These are phyloP conservation scores for Bipolaris oryzae DNA, from an alignment of 2,329 filamentous ascomycete genomes.

Conservation along the genomic window DNA sequence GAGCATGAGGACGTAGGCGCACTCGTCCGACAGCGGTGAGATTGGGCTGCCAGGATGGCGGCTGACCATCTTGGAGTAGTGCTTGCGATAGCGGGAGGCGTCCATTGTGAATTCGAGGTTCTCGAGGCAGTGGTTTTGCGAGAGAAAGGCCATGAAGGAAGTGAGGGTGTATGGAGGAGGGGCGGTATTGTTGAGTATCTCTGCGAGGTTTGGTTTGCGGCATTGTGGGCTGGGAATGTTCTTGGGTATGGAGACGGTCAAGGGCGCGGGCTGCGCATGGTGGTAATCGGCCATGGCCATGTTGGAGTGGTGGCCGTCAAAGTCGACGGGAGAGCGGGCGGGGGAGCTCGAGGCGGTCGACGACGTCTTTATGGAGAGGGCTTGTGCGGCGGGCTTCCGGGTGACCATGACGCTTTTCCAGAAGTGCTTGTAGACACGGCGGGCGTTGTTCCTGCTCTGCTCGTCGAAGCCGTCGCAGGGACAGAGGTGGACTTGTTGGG, in stretches of 20 bases:
- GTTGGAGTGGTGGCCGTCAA: slow-evolving; percentile 55
- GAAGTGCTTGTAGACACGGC: slow-evolving; percentile 46
- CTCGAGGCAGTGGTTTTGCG: slow-evolving; percentile 95
- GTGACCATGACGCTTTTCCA: slow-evolving; percentile 49
- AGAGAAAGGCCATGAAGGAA: slow-evolving; percentile 95
- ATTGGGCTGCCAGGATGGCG: slow-evolving; percentile 54
- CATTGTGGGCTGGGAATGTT: slow-evolving; percentile 56
- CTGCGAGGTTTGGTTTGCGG: slow-evolving; percentile 75
- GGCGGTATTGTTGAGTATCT: slow-evolving; percentile 86
- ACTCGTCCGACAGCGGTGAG: slow-evolving; percentile 61
- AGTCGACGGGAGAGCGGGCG: slow-evolving; percentile 37
- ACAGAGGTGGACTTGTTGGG: slow-evolving; percentile 43
- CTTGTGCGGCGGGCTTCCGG: slow-evolving; percentile 35
- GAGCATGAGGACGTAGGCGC: slow-evolving; percentile 74
- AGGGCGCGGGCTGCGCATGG: slow-evolving; percentile 52
- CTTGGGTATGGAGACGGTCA: slow-evolving; percentile 58
- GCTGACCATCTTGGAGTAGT: slow-evolving; percentile 66
- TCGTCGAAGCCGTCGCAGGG: slow-evolving; percentile 43
- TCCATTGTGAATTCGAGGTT: slow-evolving; percentile 97
- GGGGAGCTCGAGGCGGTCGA: slow-evolving; percentile 44
- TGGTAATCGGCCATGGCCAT: slow-evolving; percentile 57
- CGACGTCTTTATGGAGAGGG: slow-evolving; percentile 42
- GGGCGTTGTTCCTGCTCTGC: slow-evolving; percentile 41
- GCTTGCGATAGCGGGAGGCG: slow-evolving; percentile 79
- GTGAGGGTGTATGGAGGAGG: slow-evolving; percentile 87